Percentiles rank a stretch among this genome's conserved stretches.
Evolutionary conservation across 805 yeast species (phyloP).

Genomic region (Metschnikowia chrysomelidarum): DNA sequence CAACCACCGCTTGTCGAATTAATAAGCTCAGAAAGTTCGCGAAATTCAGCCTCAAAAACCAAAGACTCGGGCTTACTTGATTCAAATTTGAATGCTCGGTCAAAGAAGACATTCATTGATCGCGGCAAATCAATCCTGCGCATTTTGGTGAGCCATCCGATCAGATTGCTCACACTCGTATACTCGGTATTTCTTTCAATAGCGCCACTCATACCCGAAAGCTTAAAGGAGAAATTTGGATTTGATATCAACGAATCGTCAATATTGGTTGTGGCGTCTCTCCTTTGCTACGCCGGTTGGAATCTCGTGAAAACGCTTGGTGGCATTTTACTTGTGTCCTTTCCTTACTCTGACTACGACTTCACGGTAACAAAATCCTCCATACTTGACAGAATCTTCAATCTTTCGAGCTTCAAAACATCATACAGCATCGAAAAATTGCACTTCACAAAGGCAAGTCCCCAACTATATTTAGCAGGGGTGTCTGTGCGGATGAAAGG

Average conservation of each 20-base stretch:
- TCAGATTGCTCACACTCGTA: constrained; percentile 45
- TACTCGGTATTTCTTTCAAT: constrained; percentile 41
- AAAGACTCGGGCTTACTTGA: constrained; percentile 3
- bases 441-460: constrained; percentile 60
- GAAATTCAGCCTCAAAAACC: not conserved
- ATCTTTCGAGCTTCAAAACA: constrained; percentile 51
- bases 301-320: constrained; percentile 51
- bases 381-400: constrained; percentile 45
- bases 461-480: constrained; percentile 57
- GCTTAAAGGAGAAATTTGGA: constrained; percentile 26
- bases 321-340: constrained; percentile 50
- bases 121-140: constrained; percentile 6
- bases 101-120: not conserved
- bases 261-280: constrained; percentile 42
- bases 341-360: constrained; percentile 45
- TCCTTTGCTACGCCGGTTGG: constrained; percentile 52
- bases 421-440: constrained; percentile 48
- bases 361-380: constrained; percentile 34
- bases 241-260: constrained; percentile 45
- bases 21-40: constrained; percentile 15
- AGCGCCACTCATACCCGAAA: constrained; percentile 39
- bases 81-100: not conserved
- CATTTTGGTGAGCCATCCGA: constrained; percentile 33
- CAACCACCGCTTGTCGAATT: constrained; percentile 34
- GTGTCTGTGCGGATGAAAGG: constrained; percentile 58